Evolutionary conservation across 805 yeast species (phyloP), one percentile per base, ranked within the genome.

Genomic region (Debaryomyces hansenii): DNA sequence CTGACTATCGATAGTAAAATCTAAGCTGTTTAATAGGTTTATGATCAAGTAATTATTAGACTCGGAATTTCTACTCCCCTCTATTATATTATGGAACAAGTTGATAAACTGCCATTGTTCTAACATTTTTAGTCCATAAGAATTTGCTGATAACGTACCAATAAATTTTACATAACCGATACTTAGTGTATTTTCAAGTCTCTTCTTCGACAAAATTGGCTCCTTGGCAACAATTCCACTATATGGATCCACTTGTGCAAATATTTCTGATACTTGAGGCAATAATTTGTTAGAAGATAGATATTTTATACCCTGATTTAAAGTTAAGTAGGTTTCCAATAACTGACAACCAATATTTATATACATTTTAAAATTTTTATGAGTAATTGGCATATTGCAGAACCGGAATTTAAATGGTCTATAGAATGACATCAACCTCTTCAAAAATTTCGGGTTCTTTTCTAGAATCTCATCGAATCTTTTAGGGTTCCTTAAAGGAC

Each of bases 361-460:
- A 53, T 83, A 88, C 49, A 78, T 75, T 20, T 74, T 75, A n/a
- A 18, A 76, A 28, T 49, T 41, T 27, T 48, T 79, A 69, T 39
- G 82, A 67, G 6, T 87, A 73, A 55, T 47, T 5, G 63, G 51
- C 8, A 68, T 51, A 20, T 64, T 65, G 40, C 72, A 66, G 63
- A 90, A 92, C 45, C 97, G 72, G 56, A 84, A 82, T 65, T 95
- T 91, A 69, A 91, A 86, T 0, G 99, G 99, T 44, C 98, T 74
- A 61, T 83, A 92, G 61, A 92, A 94, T 1, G 96, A 87, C 55
- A 91, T 63, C 20, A 94, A 62, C 46, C 97, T 70, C 59, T 92
- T 91, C 60, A 91, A 75, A 57, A 94, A 89, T 57, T 91, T 92
- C 0, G 97, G 90, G 2, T 85, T 84, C 55, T 78, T 82, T 38